A percentile compares a stretch with the other conserved stretches of the same genome.
Evolutionary conservation across 176 grass and related monocot species (phyloP).

Genomic region (Triticum timopheevii): DNA sequence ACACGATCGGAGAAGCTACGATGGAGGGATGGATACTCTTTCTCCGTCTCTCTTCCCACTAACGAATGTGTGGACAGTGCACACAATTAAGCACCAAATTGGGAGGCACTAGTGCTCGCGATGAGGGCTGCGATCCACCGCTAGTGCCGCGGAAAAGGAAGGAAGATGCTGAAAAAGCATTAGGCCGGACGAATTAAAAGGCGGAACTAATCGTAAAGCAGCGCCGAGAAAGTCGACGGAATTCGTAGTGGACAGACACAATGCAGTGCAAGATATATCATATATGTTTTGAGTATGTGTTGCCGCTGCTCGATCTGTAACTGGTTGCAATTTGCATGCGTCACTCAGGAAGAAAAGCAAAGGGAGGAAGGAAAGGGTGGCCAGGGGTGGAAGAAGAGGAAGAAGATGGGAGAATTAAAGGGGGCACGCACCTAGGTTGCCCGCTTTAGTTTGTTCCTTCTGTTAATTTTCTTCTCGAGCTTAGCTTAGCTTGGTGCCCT

Average conservation of each 20-base stretch:
- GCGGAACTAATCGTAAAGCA: neutral
- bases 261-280: no score
- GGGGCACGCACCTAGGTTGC: neutral
- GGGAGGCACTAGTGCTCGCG: neutral
- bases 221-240: neutral
- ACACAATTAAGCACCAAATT: no score
- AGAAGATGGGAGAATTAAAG: neutral
- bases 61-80: neutral
- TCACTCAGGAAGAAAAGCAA: neutral
- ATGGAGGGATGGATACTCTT: no score
- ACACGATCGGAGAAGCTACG: neutral
- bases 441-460: neutral
- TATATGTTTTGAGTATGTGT: neutral
- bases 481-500: no score
- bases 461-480: no score
- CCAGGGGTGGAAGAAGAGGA: neutral
- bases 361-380: neutral
- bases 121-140: neutral
- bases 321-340: neutral
- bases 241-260: no score
- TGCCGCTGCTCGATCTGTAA: neutral
- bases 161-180: constrained; percentile 6
- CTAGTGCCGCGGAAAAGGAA: neutral
- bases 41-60: no score
- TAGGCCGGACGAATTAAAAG: constrained; percentile 25